Percentiles rank a stretch among this genome's conserved stretches.
phyloP scores from a whole-genome alignment of 2,329 filamentous ascomycete species.

The Neonectria hederae region DNA sequence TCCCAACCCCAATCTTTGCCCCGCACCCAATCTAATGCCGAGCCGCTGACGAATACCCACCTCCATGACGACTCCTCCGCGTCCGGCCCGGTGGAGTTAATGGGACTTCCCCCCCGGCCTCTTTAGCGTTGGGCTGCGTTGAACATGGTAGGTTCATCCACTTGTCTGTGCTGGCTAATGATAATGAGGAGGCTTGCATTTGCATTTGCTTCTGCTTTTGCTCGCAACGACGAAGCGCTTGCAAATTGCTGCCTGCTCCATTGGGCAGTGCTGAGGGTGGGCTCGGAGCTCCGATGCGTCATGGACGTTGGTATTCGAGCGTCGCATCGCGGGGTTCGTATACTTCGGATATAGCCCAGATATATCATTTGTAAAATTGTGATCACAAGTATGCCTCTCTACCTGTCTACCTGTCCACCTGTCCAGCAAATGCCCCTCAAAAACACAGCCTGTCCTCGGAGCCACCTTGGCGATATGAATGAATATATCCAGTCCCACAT shows the following conservation, averaged over 20 bases:
- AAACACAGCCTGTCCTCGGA: background rate
- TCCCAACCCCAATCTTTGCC: background rate
- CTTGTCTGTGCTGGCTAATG: background rate
- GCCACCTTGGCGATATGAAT: background rate
- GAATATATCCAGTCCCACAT: background rate
- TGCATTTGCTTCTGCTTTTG: background rate
- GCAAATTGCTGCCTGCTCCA: conserved; percentile 13
- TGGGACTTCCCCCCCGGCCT: background rate
- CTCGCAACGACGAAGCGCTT: conserved; percentile 8
- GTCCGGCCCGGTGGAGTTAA: conserved; percentile 14
- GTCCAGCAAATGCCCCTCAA: background rate
- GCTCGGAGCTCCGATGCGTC: background rate
- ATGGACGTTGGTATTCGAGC: background rate
- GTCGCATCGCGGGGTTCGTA: background rate
- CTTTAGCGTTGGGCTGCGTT: background rate
- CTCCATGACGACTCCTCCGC: conserved; percentile 3
- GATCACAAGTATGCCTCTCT: background rate
- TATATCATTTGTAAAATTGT: background rate
- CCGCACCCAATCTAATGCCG: background rate
- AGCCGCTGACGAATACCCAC: conserved; percentile 4
- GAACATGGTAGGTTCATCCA: too few species aligned
- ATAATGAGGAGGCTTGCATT: background rate
- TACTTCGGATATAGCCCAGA: background rate
- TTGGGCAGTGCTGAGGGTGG: conserved; percentile 8
- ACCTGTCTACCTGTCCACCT: background rate